A percentile compares a stretch with the other conserved stretches of the same genome.
Evolutionary conservation across 2,329 filamentous ascomycete species (phyloP).

Genomic region (Penicillium sp.): DNA sequence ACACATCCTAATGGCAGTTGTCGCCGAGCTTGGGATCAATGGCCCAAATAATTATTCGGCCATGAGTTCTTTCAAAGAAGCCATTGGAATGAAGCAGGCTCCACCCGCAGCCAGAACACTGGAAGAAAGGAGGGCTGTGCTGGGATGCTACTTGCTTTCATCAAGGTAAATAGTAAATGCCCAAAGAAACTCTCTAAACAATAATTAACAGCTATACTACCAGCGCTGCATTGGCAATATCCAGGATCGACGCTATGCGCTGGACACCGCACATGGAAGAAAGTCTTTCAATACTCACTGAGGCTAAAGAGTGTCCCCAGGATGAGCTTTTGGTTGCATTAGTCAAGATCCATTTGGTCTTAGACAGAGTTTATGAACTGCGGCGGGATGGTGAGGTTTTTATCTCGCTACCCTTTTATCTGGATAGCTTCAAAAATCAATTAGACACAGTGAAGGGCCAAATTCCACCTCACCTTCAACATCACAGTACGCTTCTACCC

Average conservation of each 20-base stretch:
- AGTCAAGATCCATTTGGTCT: slow-evolving; percentile 27
- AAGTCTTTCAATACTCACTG: slow-evolving; percentile 50
- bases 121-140: slow-evolving; percentile 52
- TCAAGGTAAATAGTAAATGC: slow-evolving; percentile 38
- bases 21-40: slow-evolving; percentile 28
- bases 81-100: slow-evolving; percentile 19
- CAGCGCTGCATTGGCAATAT: slow-evolving; percentile 38
- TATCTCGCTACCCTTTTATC: slow-evolving; percentile 17
- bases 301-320: slow-evolving; percentile 48
- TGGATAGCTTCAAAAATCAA: slow-evolving; percentile 22
- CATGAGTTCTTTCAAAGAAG: slow-evolving; percentile 24
- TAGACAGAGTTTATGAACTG: slow-evolving; percentile 21
- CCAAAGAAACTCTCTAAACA: neutral
- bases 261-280: slow-evolving; percentile 64
- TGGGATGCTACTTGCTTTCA: slow-evolving; percentile 51
- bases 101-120: slow-evolving; percentile 39
- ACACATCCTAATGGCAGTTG: slow-evolving; percentile 26
- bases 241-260: slow-evolving; percentile 47
- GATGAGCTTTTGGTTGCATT: slow-evolving; percentile 50
- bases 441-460: slow-evolving; percentile 20
- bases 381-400: slow-evolving; percentile 18
- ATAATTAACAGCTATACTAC: slow-evolving; percentile 13
- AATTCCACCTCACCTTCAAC: slow-evolving; percentile 20
- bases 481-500: slow-evolving; percentile 20
- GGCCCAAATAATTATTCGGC: slow-evolving; percentile 13